These are phyloP conservation scores for Penicillium sp. DNA, from an alignment of 2,329 filamentous ascomycete genomes.

Conservation along the genomic window DNA sequence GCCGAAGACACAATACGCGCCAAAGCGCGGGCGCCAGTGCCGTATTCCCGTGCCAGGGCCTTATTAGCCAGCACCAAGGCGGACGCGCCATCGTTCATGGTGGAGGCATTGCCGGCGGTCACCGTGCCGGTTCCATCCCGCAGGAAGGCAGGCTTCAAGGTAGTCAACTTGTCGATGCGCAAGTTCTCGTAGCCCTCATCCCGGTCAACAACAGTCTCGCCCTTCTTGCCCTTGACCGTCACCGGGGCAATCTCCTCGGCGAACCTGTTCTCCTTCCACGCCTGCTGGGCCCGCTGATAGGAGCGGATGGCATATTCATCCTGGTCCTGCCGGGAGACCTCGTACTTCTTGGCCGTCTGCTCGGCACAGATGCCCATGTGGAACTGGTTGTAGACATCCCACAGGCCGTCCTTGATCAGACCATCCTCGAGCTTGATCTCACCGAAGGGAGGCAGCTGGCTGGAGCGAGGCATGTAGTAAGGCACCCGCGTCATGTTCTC, in stretches of 20 bases:
- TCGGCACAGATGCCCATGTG: slow-evolving; percentile 99
- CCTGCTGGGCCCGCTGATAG: slow-evolving; percentile 85
- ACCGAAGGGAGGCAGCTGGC: slow-evolving; percentile 80
- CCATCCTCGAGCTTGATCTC: slow-evolving; percentile 88
- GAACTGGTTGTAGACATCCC: slow-evolving; percentile 94
- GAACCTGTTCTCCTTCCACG: slow-evolving; percentile 82
- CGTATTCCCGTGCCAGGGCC: slow-evolving; percentile 78
- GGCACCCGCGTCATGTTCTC: slow-evolving; percentile 96
- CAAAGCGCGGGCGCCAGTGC: slow-evolving; percentile 75
- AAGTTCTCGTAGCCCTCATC: slow-evolving; percentile 90
- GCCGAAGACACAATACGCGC: slow-evolving; percentile 82
- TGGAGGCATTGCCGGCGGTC: slow-evolving; percentile 91
- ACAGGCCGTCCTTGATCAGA: slow-evolving; percentile 89
- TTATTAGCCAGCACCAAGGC: slow-evolving; percentile 84
- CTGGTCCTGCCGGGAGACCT: slow-evolving; percentile 80
- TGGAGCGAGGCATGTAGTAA: slow-evolving; percentile 84
- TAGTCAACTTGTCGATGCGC: slow-evolving; percentile 81
- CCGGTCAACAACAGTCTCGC: slow-evolving; percentile 73
- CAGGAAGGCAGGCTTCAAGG: slow-evolving; percentile 88
- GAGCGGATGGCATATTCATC: slow-evolving; percentile 88
- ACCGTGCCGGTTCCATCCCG: slow-evolving; percentile 84
- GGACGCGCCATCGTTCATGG: slow-evolving; percentile 91
- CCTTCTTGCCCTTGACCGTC: slow-evolving; percentile 80
- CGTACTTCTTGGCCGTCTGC: slow-evolving; percentile 85
- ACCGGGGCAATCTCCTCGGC: slow-evolving; percentile 89